These are phyloP conservation scores for Rubus idaeus DNA, from an alignment of 306 rosid species.

Conservation along the genomic window DNA sequence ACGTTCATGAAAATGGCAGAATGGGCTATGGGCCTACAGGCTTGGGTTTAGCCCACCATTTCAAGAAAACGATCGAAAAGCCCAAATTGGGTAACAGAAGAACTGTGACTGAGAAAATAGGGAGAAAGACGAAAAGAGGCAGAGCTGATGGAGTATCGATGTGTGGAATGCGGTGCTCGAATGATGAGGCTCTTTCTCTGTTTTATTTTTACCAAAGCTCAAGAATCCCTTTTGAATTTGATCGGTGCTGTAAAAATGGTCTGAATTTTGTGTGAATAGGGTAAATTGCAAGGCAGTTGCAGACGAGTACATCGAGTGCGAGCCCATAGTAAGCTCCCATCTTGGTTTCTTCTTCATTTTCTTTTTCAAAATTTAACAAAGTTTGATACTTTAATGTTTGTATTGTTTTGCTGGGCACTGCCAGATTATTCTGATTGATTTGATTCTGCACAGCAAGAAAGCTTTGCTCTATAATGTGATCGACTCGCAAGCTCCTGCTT, in stretches of 20 bases:
- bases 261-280: constrained; percentile 36
- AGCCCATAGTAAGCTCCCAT: constrained; percentile 53
- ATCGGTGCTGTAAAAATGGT: constrained; percentile 9
- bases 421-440: constrained; percentile 74
- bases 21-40: background rate
- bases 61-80: background rate
- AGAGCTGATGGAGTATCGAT: constrained; percentile 48
- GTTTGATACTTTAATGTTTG: background rate
- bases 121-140: background rate
- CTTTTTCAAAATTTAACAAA: background rate
- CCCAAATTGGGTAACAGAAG: constrained; percentile 9
- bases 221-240: background rate
- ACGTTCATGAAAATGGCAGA: background rate
- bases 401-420: background rate
- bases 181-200: constrained; percentile 35
- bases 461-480: constrained; percentile 74
- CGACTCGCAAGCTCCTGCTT: constrained; percentile 40
- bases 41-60: background rate
- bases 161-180: constrained; percentile 67
- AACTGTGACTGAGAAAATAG: background rate
- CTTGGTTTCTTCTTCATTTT: constrained; percentile 11
- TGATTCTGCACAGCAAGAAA: constrained; percentile 78
- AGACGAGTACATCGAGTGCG: constrained; percentile 85
- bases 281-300: constrained; percentile 76
- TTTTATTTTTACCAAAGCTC: background rate